Conservation (phyloP, 1,284 basidiomycete genomes). For the Trichosporon inkin region DNA sequence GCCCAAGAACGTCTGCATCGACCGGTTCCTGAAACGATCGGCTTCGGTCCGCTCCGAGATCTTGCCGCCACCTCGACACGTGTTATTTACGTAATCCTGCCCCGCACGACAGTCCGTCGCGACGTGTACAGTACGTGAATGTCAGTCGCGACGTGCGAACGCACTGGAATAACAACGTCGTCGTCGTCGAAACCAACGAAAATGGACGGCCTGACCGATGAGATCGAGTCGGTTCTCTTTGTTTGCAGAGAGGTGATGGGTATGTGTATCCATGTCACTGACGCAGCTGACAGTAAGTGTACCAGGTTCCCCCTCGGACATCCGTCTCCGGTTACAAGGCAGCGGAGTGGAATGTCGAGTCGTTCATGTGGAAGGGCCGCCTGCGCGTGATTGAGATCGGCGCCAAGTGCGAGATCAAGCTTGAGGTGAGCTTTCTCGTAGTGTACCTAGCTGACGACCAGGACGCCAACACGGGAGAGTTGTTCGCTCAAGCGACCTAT, state of each 20-base stretch:
- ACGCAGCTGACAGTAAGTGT: constrained; percentile 40
- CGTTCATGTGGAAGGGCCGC: constrained; percentile 51
- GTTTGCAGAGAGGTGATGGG: constrained; percentile 51
- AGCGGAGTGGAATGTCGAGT: constrained; percentile 49
- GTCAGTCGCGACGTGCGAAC: constrained; percentile 3
- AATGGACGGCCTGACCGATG: constrained; percentile 43
- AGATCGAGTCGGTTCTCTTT: constrained; percentile 50
- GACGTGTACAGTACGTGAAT: constrained; percentile 5
- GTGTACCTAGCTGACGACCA: constrained; percentile 13
- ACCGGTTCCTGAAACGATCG: not conserved
- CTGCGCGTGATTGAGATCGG: constrained; percentile 48
- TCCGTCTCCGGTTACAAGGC: constrained; percentile 49
- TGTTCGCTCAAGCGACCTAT: constrained; percentile 90
- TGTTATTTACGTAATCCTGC: not conserved
- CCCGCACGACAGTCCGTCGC: not conserved
- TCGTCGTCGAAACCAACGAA: not conserved
- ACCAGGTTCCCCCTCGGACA: constrained; percentile 50
- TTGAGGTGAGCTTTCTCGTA: constrained; percentile 41
- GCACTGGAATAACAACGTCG: not conserved
- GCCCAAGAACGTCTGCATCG: not conserved
- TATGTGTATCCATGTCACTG: constrained; percentile 20
- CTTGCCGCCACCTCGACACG: not conserved
- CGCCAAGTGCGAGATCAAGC: constrained; percentile 42
- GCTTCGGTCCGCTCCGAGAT: not conserved
- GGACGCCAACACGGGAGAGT: constrained; percentile 47